Base-by-base conservation (phyloP, 805 yeast genomes). In the Yamadazyma insecticola region DNA sequence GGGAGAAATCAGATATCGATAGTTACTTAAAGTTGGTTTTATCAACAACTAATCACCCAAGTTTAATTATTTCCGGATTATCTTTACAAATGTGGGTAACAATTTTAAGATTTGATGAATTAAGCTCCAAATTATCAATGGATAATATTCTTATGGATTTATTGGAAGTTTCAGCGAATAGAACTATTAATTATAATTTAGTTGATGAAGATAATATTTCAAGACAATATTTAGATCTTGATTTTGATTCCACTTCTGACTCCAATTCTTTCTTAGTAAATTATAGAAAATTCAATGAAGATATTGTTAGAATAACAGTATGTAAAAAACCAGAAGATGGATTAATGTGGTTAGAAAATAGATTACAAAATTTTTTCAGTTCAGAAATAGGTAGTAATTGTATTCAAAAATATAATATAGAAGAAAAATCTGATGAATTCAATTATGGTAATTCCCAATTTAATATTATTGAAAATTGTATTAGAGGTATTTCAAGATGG, bases 71-170 rank as follows among this genome's bases (percentile, higher is more conserved):
- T 3, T 81, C 95, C 30, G 96, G 96, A 0, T 68, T 92, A 12
- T 84, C 96, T 0, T 60, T 92, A 31, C 96, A 88, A 52, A 82
- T 92, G 63, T 94, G 98, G 98, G 87, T 95, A 39, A 76, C 90
- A 2, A 76, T 90, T 43, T 61, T 94, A 30, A 72, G 99, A 47
- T 75, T 80, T 35, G 96, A 88, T 44, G 85, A 80, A 37, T 64
- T 83, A 28, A 67, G 80, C 37, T 74, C 76, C 9, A 72, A 70
- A 41, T 64, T 68, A 5, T 72, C 74, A 26, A 76, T 82, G 24
- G 67, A 69, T 31, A 60, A 60, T 6, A 56, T 81, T 11, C 60
- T 85, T 34, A 81, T 92, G 12, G 77, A 75, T 11, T 60, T 92
- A 24, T 61, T 94, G 28, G 84, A 84, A 44, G 72, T 76, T 22